These are phyloP conservation scores for Ambrosiella beaveri DNA, from an alignment of 2,329 filamentous ascomycete species.

Conservation along the genomic window DNA sequence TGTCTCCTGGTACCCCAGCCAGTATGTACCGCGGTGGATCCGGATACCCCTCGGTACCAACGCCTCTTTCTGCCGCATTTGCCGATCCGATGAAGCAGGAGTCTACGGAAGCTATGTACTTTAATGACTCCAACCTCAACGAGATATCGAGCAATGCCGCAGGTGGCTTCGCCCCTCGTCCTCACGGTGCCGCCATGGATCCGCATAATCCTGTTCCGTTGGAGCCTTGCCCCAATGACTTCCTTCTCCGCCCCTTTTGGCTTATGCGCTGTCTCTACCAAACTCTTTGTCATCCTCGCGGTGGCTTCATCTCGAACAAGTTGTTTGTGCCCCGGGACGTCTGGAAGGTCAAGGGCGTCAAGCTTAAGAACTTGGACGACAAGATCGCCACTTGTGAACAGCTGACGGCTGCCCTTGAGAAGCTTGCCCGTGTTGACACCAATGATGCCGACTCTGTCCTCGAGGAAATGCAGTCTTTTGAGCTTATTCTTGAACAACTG, in stretches of 20 bases:
- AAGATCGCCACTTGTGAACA: conserved; percentile 86
- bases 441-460: conserved; percentile 81
- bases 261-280: conserved; percentile 89
- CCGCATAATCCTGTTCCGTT: conserved; percentile 52
- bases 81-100: conserved; percentile 38
- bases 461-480: conserved; percentile 84
- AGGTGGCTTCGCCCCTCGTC: background rate
- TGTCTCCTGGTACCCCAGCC: conserved; percentile 57
- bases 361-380: conserved; percentile 79
- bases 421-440: conserved; percentile 68
- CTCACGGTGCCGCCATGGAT: conserved; percentile 36
- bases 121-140: conserved; percentile 75
- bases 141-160: conserved; percentile 5
- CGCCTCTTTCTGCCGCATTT: conserved; percentile 47
- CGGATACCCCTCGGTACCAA: conserved; percentile 46
- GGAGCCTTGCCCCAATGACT: conserved; percentile 80
- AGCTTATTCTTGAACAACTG: conserved; percentile 71
- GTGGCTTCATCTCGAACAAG: conserved; percentile 80
- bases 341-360: conserved; percentile 87
- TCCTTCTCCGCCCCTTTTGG: conserved; percentile 90
- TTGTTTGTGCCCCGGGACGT: conserved; percentile 85
- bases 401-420: conserved; percentile 72
- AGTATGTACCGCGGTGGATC: conserved; percentile 37
- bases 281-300: conserved; percentile 76
- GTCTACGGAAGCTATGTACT: conserved; percentile 50